Evolutionary conservation across 2,329 filamentous ascomycete genomes (phyloP).

Genomic region (Calonectria pteridis): DNA sequence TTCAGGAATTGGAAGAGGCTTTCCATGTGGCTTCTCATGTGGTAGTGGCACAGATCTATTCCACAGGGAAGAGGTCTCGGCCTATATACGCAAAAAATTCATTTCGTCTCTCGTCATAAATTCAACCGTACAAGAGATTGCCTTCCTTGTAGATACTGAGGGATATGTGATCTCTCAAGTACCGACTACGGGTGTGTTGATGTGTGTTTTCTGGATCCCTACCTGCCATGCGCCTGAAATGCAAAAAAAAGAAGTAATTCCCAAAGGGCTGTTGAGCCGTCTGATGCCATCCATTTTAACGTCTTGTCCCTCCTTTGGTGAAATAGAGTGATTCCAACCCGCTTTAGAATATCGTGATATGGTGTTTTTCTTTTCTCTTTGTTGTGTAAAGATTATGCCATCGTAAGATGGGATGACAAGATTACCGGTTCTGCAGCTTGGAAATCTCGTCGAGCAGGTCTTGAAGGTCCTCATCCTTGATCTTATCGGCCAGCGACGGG

Average conservation of each 20-base stretch:
- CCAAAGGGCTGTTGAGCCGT: slow-evolving; percentile 17
- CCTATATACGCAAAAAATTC: slow-evolving; percentile 29
- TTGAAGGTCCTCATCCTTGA: slow-evolving; percentile 88
- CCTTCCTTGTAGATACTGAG: slow-evolving; percentile 36
- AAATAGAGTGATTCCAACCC: slow-evolving; percentile 20
- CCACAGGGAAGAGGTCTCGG: slow-evolving; percentile 25
- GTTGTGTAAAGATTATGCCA: neutral
- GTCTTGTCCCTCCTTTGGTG: slow-evolving; percentile 1
- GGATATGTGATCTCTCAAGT: slow-evolving; percentile 29
- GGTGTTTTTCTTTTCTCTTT: neutral
- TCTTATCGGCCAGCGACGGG: slow-evolving; percentile 89
- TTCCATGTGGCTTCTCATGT: slow-evolving; percentile 18
- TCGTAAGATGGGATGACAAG: neutral
- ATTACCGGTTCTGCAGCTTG: slow-evolving; percentile 71
- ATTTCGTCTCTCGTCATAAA: slow-evolving; percentile 39
- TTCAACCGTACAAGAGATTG: slow-evolving; percentile 38
- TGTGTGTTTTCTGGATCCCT: slow-evolving; percentile 38
- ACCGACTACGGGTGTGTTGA: slow-evolving; percentile 26
- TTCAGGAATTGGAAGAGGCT: slow-evolving; percentile 32
- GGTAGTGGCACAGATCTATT: slow-evolving; percentile 36
- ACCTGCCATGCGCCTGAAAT: slow-evolving; percentile 48
- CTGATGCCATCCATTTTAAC: slow-evolving; percentile 31
- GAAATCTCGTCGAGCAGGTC: slow-evolving; percentile 91
- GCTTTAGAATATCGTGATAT: slow-evolving; percentile 16
- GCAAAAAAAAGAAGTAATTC: slow-evolving; percentile 30